Evolutionary conservation across 148 eudicot genomes (phyloP).

Genomic region (Suaeda aralocaspica): DNA sequence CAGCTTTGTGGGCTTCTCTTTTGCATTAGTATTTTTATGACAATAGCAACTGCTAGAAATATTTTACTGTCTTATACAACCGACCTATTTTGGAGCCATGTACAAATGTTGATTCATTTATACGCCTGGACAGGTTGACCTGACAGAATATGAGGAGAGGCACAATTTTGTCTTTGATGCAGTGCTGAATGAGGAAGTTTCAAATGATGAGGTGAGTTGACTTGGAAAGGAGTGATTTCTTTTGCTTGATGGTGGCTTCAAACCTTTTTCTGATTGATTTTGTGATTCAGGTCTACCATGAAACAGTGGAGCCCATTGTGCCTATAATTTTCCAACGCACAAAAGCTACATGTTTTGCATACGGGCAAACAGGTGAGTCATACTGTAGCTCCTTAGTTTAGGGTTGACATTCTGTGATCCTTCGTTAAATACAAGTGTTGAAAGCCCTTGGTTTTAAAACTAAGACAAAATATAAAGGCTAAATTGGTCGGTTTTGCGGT

Average conservation of each 20-base stretch:
- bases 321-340: conserved; percentile 96
- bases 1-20: too few relatives aligned
- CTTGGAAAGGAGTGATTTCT: not conserved
- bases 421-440: not conserved
- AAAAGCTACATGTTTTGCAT: conserved; percentile 98
- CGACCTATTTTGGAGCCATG: not conserved
- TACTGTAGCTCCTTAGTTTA: not conserved
- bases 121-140: conserved; percentile 71
- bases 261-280: not conserved
- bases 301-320: conserved; percentile 96
- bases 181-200: conserved; percentile 92
- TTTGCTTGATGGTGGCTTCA: conserved; percentile 1
- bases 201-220: conserved; percentile 85
- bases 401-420: not conserved
- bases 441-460: not conserved
- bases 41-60: not conserved
- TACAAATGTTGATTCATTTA: not conserved
- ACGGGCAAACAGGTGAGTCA: conserved; percentile 86
- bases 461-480: not conserved
- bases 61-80: not conserved
- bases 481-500: not conserved
- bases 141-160: conserved; percentile 88
- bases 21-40: not conserved
- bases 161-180: conserved; percentile 99
- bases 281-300: conserved; percentile 72